Evolutionary conservation across 306 rosid species (phyloP), one percentile per base, ranked within the genome.

Genomic region (Fragaria ananassa): DNA sequence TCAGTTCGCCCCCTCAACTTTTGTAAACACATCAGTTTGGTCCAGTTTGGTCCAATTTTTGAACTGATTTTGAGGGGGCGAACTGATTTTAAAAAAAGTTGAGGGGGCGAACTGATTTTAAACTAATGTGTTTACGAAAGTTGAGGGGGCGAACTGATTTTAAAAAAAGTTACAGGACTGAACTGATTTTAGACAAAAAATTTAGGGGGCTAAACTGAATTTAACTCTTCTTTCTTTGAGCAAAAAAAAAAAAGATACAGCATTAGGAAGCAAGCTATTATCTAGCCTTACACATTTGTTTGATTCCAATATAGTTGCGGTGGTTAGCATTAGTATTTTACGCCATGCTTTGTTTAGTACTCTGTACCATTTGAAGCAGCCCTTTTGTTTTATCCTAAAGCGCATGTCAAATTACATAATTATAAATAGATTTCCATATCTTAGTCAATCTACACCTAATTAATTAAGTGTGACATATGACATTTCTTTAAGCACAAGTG

Each of bases 311-410:
- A 46, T 56, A 41, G 68, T 15, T 41, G 54, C 31, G 77, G 77
- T 57, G 68, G 77, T 57, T 42, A 42, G 60, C 39, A 27, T 74
- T 74, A 60, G 45, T 74, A 18, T 10, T 61, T 74, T 45, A 61
- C 47, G 70, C 70, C 17, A 74, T 4, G 56, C n/a, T 37, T 72
- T 23, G 34, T 11, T 25, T 53, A 69, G 14, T 69, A 46, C 17
- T 2, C 51, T 47, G 34, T 42, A 62, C 68, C 29, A 19, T 53
- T 37, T 54, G 27, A 19, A 39, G 60, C 37, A 27, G 44, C 42
- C 8, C 10, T 23, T 3, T 1, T 19, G 31, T 71, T 29, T 17
- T 15, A 0, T 49, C n/a, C 68, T 31, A 70, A 70, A 50, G 62
- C 62, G 10, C 45, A 49, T 70, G 41, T 10, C 44, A 50, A 49